A percentile compares a stretch with the other conserved stretches of the same genome.
Conservation (phyloP, 2,329 filamentous ascomycete species). For the Trichoderma simmonsii region DNA sequence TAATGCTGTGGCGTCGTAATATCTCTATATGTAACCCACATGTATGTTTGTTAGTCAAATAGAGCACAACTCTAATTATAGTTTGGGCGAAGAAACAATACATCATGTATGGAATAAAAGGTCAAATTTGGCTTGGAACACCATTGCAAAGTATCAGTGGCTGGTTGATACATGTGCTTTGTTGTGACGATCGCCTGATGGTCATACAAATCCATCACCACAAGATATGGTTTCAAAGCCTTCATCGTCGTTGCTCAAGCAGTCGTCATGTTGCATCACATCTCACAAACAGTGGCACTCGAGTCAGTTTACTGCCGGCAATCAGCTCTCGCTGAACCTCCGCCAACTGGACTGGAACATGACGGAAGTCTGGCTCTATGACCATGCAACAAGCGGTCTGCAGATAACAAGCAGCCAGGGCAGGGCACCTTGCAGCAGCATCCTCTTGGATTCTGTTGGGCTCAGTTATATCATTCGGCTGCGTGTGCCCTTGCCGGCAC, state of each 20-base stretch:
- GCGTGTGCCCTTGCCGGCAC: neutral
- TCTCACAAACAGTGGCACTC: neutral
- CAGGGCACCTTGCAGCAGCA: constrained; percentile 8
- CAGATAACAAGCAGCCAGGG: neutral
- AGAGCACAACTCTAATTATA: neutral
- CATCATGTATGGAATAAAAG: neutral
- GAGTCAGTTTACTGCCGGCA: neutral
- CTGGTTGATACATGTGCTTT: neutral
- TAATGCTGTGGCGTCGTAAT: neutral
- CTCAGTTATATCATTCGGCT: neutral
- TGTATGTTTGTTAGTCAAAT: neutral
- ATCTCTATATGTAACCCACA: neutral
- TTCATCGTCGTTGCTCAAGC: neutral
- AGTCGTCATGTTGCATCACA: neutral
- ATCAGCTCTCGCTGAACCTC: neutral
- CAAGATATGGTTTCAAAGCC: neutral
- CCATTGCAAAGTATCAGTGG: neutral
- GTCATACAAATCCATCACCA: neutral
- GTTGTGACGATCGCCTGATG: neutral
- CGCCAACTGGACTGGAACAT: neutral
- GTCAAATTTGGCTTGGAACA: neutral
- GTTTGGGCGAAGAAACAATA: neutral
- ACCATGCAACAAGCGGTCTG: constrained; percentile 11
- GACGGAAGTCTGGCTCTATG: neutral
- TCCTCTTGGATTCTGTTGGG: constrained; percentile 2